Conservation (phyloP, 2,329 filamentous ascomycete genomes). For the Helotiales sp. region DNA sequence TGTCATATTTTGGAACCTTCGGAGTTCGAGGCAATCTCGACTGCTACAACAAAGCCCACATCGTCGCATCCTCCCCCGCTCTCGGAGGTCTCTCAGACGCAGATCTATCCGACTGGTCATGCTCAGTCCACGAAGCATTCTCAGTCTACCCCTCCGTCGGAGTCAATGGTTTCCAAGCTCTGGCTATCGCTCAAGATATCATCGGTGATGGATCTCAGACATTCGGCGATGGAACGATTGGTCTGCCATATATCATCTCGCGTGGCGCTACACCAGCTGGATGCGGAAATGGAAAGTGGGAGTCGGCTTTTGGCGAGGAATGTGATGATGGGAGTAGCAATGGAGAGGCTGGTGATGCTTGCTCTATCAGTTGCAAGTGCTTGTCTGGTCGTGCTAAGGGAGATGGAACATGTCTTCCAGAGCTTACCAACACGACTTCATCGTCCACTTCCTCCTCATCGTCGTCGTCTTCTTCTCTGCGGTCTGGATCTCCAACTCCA, state of each 20-base stretch:
- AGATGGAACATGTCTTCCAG: conserved; percentile 26
- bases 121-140: conserved; percentile 44
- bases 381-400: conserved; percentile 32
- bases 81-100: conserved; percentile 38
- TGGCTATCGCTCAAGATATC: conserved; percentile 42
- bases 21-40: conserved; percentile 39
- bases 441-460: conserved; percentile 7
- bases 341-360: conserved; percentile 36
- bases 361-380: conserved; percentile 42
- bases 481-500: conserved; percentile 1
- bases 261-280: conserved; percentile 42
- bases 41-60: conserved; percentile 43
- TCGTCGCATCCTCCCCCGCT: conserved; percentile 39
- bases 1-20: conserved; percentile 41
- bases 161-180: conserved; percentile 38
- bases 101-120: conserved; percentile 43
- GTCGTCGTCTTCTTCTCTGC: conserved; percentile 4
- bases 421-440: conserved; percentile 5
- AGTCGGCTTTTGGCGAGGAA: conserved; percentile 39
- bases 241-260: conserved; percentile 45
- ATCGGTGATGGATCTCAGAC: conserved; percentile 36
- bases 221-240: conserved; percentile 39
- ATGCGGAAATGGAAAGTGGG: conserved; percentile 41
- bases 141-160: conserved; percentile 39
- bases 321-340: conserved; percentile 42